Evolutionary conservation across 768 basidiomycete genomes (phyloP), one percentile per base, ranked within the genome.

Genomic region (Dacryopinax primogenitus): DNA sequence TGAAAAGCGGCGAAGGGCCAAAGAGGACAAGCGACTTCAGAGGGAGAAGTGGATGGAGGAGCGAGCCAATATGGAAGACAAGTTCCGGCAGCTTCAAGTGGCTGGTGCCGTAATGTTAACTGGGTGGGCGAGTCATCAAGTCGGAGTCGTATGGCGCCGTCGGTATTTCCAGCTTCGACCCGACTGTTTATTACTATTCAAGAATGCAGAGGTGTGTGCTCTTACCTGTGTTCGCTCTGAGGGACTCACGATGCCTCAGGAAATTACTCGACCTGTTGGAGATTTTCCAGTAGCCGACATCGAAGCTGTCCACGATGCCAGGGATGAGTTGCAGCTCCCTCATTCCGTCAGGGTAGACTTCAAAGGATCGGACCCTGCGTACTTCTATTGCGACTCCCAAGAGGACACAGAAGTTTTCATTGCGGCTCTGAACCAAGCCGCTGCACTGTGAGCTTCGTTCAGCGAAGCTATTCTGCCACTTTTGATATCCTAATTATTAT

Each of bases 401-500:
- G 7, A 58, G 18, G 51, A 58, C 18, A 58, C 26, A 30, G 51
- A 58, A 32, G 51, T 58, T 15, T 32, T 58, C 30, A 30, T 18
- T 32, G 51, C 51, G 23, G 51, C 51, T 58, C 51, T 58, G 51
- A 23, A 30, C 51, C 51, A 58, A 58, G 51, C 51, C 30, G 51
- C 51, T 6, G 4, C 26, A 28, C 21, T 58, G 18, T 58, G 51
- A 58, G n/a, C n/a, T n/a, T n/a, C n/a, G n/a, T n/a, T n/a, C n/a
- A n/a, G n/a, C n/a, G n/a, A n/a, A n/a, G n/a, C n/a, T n/a, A n/a
- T n/a, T n/a, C n/a, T n/a, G n/a, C n/a, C n/a, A n/a, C n/a, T n/a
- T n/a, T n/a, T n/a, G n/a, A n/a, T n/a, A n/a, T n/a, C n/a, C n/a
- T n/a, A n/a, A n/a, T n/a, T n/a, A n/a, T n/a, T n/a, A n/a, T n/a